phyloP scores from a whole-genome alignment of 495 filamentous ascomycete species.

The Cryomyces minteri region DNA sequence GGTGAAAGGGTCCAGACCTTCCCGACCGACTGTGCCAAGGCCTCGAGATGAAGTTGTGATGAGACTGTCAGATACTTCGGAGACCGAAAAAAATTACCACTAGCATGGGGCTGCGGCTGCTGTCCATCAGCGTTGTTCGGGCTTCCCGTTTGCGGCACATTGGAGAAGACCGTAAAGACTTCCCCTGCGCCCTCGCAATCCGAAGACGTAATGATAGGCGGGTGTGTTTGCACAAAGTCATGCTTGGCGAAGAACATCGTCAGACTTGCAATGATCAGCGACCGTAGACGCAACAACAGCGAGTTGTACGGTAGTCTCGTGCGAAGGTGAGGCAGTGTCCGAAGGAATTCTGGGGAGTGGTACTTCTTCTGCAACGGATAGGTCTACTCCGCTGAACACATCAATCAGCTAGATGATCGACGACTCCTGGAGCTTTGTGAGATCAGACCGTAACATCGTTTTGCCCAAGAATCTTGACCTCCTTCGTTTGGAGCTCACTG shows the following conservation, averaged over 20 bases:
- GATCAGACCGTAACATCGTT: slow-evolving; percentile 46
- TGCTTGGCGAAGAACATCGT: slow-evolving; percentile 50
- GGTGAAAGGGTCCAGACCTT: slow-evolving; percentile 91
- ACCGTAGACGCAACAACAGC: slow-evolving; percentile 65
- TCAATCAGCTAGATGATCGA: neutral
- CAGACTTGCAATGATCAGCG: slow-evolving; percentile 52
- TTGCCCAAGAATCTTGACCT: slow-evolving; percentile 50
- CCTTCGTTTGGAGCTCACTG: slow-evolving; percentile 58
- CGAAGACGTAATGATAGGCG: slow-evolving; percentile 88
- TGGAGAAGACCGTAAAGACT: slow-evolving; percentile 57
- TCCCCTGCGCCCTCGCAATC: slow-evolving; percentile 96
- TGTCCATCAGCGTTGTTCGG: neutral
- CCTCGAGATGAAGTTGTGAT: slow-evolving; percentile 85
- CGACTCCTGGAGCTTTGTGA: neutral
- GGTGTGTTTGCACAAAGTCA: slow-evolving; percentile 71
- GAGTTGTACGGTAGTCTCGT: slow-evolving; percentile 67
- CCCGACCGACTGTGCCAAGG: slow-evolving; percentile 69
- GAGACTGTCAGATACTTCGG: slow-evolving; percentile 96
- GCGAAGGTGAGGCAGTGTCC: slow-evolving; percentile 78
- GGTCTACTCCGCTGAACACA: slow-evolving; percentile 30
- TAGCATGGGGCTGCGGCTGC: slow-evolving; percentile 4
- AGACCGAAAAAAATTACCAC: slow-evolving; percentile 51
- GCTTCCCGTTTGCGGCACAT: slow-evolving; percentile 6
- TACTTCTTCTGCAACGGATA: slow-evolving; percentile 92
- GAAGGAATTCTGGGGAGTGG: slow-evolving; percentile 73